Percentiles rank a stretch among this genome's conserved stretches.
Evolutionary conservation across 352 stramenopile genomes (phyloP).

Genomic region (Phytopythium sindhum): DNA sequence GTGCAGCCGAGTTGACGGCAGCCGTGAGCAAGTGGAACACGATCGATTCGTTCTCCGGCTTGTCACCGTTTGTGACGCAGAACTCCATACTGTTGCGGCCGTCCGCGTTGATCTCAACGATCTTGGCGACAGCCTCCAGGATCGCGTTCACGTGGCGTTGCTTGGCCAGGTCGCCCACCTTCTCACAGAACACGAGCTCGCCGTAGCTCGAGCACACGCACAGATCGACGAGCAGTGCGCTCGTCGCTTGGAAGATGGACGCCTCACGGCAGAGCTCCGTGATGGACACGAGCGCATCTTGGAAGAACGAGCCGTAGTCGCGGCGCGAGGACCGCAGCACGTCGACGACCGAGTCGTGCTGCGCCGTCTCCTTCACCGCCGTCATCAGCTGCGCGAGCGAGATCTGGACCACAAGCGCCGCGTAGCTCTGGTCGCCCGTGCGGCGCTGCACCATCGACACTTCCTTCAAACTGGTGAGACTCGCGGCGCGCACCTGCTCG

Average conservation of each 20-base stretch:
- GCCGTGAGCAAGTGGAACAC: constrained; percentile 65
- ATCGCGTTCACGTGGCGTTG: constrained; percentile 46
- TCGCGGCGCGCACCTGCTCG: constrained; percentile 63
- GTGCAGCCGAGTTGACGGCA: constrained; percentile 52
- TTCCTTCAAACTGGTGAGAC: constrained; percentile 60
- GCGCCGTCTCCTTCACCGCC: constrained; percentile 26
- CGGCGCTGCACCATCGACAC: constrained; percentile 68
- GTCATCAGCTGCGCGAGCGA: constrained; percentile 70
- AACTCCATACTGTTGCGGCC: constrained; percentile 81
- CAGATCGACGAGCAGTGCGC: constrained; percentile 67
- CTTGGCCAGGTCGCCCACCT: constrained; percentile 18
- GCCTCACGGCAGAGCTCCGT: constrained; percentile 70
- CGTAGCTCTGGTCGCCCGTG: constrained; percentile 55
- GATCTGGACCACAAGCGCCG: constrained; percentile 69
- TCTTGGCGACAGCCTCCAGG: constrained; percentile 73
- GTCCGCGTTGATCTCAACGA: constrained; percentile 71
- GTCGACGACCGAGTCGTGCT: constrained; percentile 28
- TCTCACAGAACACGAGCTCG: constrained; percentile 32
- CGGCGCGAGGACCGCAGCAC: constrained; percentile 52
- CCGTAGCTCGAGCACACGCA: constrained; percentile 29
- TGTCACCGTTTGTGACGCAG: constrained; percentile 30
- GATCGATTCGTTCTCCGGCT: constrained; percentile 36
- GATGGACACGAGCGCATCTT: constrained; percentile 66
- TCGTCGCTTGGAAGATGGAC: constrained; percentile 77
- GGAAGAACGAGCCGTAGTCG: constrained; percentile 58